Base-by-base conservation (phyloP, 805 yeast genomes). In the Millerago galiae region DNA sequence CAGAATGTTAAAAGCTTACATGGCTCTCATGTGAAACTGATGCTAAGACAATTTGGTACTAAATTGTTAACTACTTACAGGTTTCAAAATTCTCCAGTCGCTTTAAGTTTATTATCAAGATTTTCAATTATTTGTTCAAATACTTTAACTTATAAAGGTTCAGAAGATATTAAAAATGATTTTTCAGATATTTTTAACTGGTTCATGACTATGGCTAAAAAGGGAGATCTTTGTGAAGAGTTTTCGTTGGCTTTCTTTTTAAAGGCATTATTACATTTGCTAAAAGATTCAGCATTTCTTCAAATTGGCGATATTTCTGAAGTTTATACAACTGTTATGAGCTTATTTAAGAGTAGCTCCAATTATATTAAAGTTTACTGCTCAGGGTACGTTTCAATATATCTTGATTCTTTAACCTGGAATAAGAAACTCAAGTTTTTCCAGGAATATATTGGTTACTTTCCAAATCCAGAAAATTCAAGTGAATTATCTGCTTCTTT, bases 181-280 rank as follows among this genome's bases (percentile, higher is more conserved):
- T 68, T 70, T 35, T 53, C 52, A 30, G 83, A 79, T 48, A 66
- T 80, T 15, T 61, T 68, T 32, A 55, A 61, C 1, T 80, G 77
- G 70, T 46, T 77, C 8, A 33, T 64, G 3, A 51, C 59, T 14
- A 60, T 78, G 37, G 66, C 68, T 4, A 59, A 62, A 1, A 73
- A 67, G 27, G 52, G 58, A 3, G 56, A 73, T 37, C 58, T 79
- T 12, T 51, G 62, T 38, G 71, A 77, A 1, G 68, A 63, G 17
- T 16, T 18, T 2, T 62, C 74, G 2, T 48, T 54, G 3, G 18
- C 52, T 2, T 60, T 57, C 17, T 58, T 71, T 16, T 53, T 69
- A 4, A 50, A 50, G 12, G 54, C 75, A 4, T 44, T 67, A 7
- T 42, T 71, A 8, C 44, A 46, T 14, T 43, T 70, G 29, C 42